Base-by-base conservation (phyloP, 148 eudicot genomes). In the Nyssa sinensis region DNA sequence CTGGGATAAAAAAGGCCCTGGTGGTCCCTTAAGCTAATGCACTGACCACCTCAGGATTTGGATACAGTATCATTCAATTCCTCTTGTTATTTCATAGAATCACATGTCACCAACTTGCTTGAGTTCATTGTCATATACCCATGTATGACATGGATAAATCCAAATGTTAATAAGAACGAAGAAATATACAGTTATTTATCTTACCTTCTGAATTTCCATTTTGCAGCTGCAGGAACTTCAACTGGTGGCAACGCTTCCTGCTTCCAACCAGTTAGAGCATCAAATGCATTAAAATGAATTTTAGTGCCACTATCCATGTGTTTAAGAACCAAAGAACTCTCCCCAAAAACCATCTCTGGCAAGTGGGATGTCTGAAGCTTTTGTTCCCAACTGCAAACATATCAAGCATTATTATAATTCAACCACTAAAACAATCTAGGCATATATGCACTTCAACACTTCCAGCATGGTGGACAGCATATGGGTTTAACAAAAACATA, bases 261-360 rank as follows among this genome's bases (percentile, higher is more conserved):
- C 44, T 37, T 37, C 44, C 44, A 37, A 9, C 44, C 44, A 37
- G 44, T 37, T 37, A 37, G 44, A 37, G 44, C 44, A 9, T 37
- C 44, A 37, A 37, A 37, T 37, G 44, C 44, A 37, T 37, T 37
- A 37, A 37, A 37, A 37, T 37, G 44, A 55, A 55, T 5, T n/a
- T 17, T n/a, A 4, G 25, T 55, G 59, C 59, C 59, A 55, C 59
- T 55, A 17, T 55, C 8, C 8, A n/a, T n/a, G 24, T 55, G 98
- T 81, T 84, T 90, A 77, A 95, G 90, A 79, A 78, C 84, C 87
- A 92, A 83, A 72, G 71, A 76, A 77, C 94, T 95, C 51, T 90
- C 86, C 77, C 97, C 97, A 79, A 92, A 95, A 63, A 95, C 79
- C 98, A 95, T 95, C 76, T 95, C 98, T 24, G 98, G 97, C 71